Evolutionary conservation across 495 filamentous ascomycete genomes (phyloP), one percentile per base, ranked within the genome.

Genomic region (Friedmanniomyces simplex): DNA sequence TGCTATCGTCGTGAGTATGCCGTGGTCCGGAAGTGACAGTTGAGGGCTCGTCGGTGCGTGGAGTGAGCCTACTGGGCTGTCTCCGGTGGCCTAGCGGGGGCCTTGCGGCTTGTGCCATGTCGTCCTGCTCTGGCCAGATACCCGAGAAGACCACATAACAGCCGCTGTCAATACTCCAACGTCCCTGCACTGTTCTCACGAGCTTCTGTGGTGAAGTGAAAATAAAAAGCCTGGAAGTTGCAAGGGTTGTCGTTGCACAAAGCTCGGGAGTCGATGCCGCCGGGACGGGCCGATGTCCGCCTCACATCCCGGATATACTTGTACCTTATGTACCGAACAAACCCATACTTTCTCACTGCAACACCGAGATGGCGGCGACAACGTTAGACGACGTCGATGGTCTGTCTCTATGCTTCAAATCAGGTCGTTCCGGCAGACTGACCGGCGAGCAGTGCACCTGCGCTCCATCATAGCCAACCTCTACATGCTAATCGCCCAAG

Each of bases 381-480:
- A 71, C 69, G 49, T 59, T 79, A 12, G 72, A 73, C 53, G 73
- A 69, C 52, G 70, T 79, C 18, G 78, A 82, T 66, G 71, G 79
- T 80, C 59, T 60, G 73, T 69, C 43, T 57, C 41, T 18, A 12
- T 32, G n/a, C 21, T 30, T 14, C 21, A 49, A 49, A 22, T 30
- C 22, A 21, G 45, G 66, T 22, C 13, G 18, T 41, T 18, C 6
- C 24, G 13, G 13, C 13, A n/a, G 21, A 43, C 39, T 43, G 39
- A 57, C 52, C 52, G 57, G 34, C 58, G 24, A 1, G 22, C 39
- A 62, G 52, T 21, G 32, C 57, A 52, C n/a, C 41, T 53, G 8
- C 57, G 54, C 34, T 74, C 79, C 63, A 77, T 90, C 41, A 89
- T 96, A 69, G 87, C 93, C 66, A 85, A 90, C 64, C 83, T 96